Conservation (phyloP, 208 protist species). For the Porcisia deanei region DNA sequence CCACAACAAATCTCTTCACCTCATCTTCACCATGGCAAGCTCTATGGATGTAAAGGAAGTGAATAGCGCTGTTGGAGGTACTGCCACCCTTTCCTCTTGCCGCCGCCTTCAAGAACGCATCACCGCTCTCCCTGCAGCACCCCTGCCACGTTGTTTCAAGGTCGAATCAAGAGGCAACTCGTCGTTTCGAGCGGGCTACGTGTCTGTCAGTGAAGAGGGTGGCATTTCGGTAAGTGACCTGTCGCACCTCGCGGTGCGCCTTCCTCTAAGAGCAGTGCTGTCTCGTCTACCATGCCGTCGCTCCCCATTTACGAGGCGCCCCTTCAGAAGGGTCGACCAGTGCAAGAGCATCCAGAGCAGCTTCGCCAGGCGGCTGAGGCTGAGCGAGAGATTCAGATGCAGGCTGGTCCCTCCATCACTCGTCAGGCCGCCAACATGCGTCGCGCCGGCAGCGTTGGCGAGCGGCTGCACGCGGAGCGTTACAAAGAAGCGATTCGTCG, state of each 20-base stretch:
- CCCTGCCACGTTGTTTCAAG: conserved; percentile 53
- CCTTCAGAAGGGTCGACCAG: conserved; percentile 63
- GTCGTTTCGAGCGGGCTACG: not conserved
- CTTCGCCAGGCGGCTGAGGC: conserved; percentile 29
- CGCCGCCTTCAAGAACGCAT: conserved; percentile 28
- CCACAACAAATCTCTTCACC: not conserved
- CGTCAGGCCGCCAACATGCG: conserved; percentile 50
- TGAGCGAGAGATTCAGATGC: conserved; percentile 13
- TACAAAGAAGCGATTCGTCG: conserved; percentile 47
- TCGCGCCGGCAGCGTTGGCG: conserved; percentile 39
- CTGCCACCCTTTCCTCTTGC: conserved; percentile 6
- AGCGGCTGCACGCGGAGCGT: conserved; percentile 56
- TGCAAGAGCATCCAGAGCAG: conserved; percentile 48
- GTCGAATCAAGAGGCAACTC: not conserved
- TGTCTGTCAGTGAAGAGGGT: not conserved
- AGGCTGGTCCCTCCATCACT: conserved; percentile 42
- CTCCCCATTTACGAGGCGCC: conserved; percentile 66
- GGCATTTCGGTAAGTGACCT: not conserved
- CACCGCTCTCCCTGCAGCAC: conserved; percentile 41
- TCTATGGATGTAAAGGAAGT: not conserved
- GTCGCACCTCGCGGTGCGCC: not conserved
- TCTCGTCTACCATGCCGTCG: not conserved
- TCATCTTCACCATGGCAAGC: not conserved
- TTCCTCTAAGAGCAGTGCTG: not conserved
- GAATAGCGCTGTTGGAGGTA: not conserved